A percentile compares a stretch with the other conserved stretches of the same genome.
These are phyloP conservation scores for Stagonosporopsis vannaccii DNA, from an alignment of 2,329 filamentous ascomycete species.

Conservation along the genomic window DNA sequence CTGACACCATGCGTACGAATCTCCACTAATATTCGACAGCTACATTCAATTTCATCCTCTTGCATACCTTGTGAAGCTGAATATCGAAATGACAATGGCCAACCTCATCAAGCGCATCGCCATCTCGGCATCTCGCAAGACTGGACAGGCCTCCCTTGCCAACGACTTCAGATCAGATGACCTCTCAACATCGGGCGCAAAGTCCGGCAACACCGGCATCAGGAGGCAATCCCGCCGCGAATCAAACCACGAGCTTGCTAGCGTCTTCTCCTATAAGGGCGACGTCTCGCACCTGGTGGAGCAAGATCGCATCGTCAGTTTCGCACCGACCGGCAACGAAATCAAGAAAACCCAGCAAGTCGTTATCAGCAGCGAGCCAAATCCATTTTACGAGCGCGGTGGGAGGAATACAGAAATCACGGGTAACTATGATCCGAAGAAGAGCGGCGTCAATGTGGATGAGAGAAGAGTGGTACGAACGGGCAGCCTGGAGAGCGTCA, in stretches of 20 bases:
- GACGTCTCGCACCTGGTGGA: constrained; percentile 14
- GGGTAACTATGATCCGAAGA: constrained; percentile 11
- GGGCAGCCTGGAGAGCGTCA: constrained; percentile 34
- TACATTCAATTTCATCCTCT: constrained; percentile 61
- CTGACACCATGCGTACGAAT: not conserved
- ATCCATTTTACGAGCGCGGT: constrained; percentile 23
- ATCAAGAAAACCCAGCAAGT: constrained; percentile 44
- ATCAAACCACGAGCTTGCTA: constrained; percentile 38
- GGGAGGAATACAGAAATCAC: constrained; percentile 21
- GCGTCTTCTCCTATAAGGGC: constrained; percentile 29
- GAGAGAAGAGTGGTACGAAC: constrained; percentile 18
- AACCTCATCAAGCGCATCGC: constrained; percentile 56
- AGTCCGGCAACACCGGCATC: constrained; percentile 6
- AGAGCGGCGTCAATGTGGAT: constrained; percentile 19
- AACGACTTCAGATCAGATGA: constrained; percentile 44
- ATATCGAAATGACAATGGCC: constrained; percentile 63
- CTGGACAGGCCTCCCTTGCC: constrained; percentile 35
- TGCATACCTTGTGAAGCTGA: constrained; percentile 58
- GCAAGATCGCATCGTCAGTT: constrained; percentile 25
- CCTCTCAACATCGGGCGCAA: constrained; percentile 27
- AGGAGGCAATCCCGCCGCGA: constrained; percentile 15
- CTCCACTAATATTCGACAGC: constrained; percentile 24
- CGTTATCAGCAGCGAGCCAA: constrained; percentile 33
- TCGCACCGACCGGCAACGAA: constrained; percentile 35
- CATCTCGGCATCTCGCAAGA: constrained; percentile 39